phyloP scores from a whole-genome alignment of 2,329 filamentous ascomycete genomes.

The Rugonectria rugulosa region DNA sequence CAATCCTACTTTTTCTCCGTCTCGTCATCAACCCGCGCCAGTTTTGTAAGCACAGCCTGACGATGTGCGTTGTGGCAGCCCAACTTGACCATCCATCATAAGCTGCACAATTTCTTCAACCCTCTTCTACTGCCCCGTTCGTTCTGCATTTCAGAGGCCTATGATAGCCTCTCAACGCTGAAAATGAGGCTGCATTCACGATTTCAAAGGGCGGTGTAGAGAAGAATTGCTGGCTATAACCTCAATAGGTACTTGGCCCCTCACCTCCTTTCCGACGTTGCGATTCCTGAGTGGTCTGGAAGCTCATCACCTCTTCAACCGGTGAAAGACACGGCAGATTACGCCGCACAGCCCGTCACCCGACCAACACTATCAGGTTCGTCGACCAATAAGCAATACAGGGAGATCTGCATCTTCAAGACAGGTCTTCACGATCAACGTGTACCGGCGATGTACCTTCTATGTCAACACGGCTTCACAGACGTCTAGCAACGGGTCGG shows the following conservation, averaged over 20 bases:
- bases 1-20: too few species aligned
- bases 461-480: not conserved
- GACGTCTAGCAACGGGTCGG: slow-evolving; percentile 6
- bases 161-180: not conserved
- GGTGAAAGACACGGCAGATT: slow-evolving; percentile 7
- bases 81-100: slow-evolving; percentile 3
- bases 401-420: not conserved
- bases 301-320: slow-evolving; percentile 2
- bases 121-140: not conserved
- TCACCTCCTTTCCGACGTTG: slow-evolving; percentile 5
- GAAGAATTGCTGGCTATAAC: not conserved
- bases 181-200: slow-evolving; percentile 4
- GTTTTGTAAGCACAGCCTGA: not conserved
- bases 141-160: not conserved
- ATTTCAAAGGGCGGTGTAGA: slow-evolving; percentile 3
- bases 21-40: too few species aligned
- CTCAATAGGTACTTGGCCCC: slow-evolving; percentile 1
- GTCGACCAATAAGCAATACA: slow-evolving; percentile 8
- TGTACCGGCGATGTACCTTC: slow-evolving; percentile 15
- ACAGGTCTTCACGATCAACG: not conserved
- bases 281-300: slow-evolving; percentile 4
- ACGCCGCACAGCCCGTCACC: slow-evolving; percentile 4
- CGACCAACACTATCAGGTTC: not conserved
- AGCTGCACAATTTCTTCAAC: slow-evolving; percentile 2
- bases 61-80: not conserved